These are phyloP conservation scores for Ceratobasidium sp. DNA, from an alignment of 1,284 basidiomycete species.

Conservation along the genomic window DNA sequence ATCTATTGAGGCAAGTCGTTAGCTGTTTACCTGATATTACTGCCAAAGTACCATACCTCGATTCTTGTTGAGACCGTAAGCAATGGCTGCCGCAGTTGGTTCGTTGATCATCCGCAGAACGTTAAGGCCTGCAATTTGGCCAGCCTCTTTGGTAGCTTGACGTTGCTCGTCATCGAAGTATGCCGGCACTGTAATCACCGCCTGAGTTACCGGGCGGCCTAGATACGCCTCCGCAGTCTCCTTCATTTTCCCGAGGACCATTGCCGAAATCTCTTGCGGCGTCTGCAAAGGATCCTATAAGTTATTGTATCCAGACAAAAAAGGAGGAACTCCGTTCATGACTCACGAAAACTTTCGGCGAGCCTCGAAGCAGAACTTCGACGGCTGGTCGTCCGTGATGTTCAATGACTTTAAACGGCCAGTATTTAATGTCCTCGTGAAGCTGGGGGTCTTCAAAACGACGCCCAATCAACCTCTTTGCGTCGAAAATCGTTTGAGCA, in stretches of 20 bases:
- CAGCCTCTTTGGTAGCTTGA: slow-evolving; percentile 69
- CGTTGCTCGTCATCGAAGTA: slow-evolving; percentile 73
- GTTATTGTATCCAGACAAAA: slow-evolving; percentile 24
- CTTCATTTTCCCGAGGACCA: background rate
- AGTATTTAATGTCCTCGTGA: slow-evolving; percentile 42
- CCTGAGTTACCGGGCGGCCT: slow-evolving; percentile 60
- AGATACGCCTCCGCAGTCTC: slow-evolving; percentile 1
- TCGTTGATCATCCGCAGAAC: slow-evolving; percentile 69
- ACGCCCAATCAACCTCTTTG: background rate
- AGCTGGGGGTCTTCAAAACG: background rate
- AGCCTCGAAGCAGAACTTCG: slow-evolving; percentile 68
- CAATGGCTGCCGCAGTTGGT: slow-evolving; percentile 68
- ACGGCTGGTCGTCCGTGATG: slow-evolving; percentile 69
- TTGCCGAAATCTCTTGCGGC: background rate
- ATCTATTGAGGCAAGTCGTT: slow-evolving; percentile 52
- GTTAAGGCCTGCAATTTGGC: slow-evolving; percentile 66
- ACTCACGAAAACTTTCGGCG: slow-evolving; percentile 62
- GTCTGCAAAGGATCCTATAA: slow-evolving; percentile 4
- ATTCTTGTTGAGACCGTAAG: slow-evolving; percentile 67
- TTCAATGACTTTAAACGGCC: slow-evolving; percentile 68
- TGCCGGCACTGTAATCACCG: slow-evolving; percentile 65
- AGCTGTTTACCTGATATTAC: background rate
- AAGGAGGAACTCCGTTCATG: too few relatives aligned
- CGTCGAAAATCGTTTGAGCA: background rate
- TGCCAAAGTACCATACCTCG: background rate